These are phyloP conservation scores for Saturnispora sanitii DNA, from an alignment of 805 yeast species.

Conservation along the genomic window DNA sequence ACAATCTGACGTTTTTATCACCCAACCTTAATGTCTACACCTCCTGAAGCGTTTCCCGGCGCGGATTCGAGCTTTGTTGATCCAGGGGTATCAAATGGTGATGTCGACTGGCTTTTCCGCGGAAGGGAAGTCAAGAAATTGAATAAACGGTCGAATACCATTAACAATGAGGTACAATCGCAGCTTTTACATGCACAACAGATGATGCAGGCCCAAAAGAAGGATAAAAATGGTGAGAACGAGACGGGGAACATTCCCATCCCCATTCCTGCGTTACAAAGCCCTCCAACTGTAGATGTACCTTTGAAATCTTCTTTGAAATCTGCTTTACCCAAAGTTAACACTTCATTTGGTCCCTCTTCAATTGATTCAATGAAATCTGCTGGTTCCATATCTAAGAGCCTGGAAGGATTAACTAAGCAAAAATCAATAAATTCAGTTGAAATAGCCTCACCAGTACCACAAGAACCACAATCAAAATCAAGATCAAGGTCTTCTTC, in stretches of 20 bases:
- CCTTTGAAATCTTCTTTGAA: conserved; percentile 13
- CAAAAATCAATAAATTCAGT: no score
- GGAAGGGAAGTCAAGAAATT: conserved; percentile 57
- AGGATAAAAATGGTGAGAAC: conserved; percentile 3
- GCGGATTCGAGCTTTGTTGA: conserved; percentile 17
- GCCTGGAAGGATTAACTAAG: no score
- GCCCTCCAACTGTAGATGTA: background rate
- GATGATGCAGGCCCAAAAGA: conserved; percentile 14
- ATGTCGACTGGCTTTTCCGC: conserved; percentile 77
- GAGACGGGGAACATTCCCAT: conserved; percentile 3
- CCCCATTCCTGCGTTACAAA: conserved; percentile 1
- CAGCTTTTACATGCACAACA: conserved; percentile 24
- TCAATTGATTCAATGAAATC: conserved; percentile 4
- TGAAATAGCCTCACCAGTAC: no score
- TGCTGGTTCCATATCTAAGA: background rate
- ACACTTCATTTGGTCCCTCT: conserved; percentile 1
- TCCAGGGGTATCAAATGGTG: conserved; percentile 58
- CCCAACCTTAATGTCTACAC: conserved; percentile 1
- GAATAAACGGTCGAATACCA: conserved; percentile 31
- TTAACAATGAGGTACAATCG: conserved; percentile 25
- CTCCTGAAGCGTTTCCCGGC: conserved; percentile 4
- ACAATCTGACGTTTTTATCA: background rate
- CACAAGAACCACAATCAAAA: background rate
- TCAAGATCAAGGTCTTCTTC: conserved; percentile 12
- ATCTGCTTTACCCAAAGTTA: conserved; percentile 1